These are phyloP conservation scores for Phyllosticta citribraziliensis DNA, from an alignment of 2,329 filamentous ascomycete species.

Conservation along the genomic window DNA sequence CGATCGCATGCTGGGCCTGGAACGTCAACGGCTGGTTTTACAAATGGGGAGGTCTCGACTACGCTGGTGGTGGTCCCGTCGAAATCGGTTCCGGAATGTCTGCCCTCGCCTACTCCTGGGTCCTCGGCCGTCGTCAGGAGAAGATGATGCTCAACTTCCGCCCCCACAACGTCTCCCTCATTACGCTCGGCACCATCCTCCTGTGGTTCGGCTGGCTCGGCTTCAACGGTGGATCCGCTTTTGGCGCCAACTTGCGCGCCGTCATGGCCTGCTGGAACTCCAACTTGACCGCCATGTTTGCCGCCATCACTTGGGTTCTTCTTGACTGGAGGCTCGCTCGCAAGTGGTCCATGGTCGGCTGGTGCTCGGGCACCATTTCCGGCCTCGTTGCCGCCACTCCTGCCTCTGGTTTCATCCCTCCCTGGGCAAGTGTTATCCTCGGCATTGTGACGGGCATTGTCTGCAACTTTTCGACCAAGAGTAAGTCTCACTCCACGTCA, in stretches of 20 bases:
- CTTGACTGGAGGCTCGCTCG: slow-evolving; percentile 89
- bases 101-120: slow-evolving; percentile 88
- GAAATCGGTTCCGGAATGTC: slow-evolving; percentile 93
- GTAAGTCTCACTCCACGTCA: slow-evolving; percentile 41
- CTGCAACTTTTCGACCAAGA: slow-evolving; percentile 81
- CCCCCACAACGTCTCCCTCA: slow-evolving; percentile 95
- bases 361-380: slow-evolving; percentile 83
- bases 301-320: slow-evolving; percentile 83
- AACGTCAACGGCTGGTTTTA: slow-evolving; percentile 88
- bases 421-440: slow-evolving; percentile 53
- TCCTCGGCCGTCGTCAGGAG: slow-evolving; percentile 91
- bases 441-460: slow-evolving; percentile 55
- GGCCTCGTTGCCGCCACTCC: slow-evolving; percentile 83
- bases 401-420: slow-evolving; percentile 67
- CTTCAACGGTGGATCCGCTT: slow-evolving; percentile 94
- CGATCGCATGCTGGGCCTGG: slow-evolving; percentile 94
- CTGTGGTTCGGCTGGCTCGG: slow-evolving; percentile 99
- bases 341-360: slow-evolving; percentile 92
- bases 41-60: slow-evolving; percentile 87
- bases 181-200: slow-evolving; percentile 82
- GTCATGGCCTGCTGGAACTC: slow-evolving; percentile 98
- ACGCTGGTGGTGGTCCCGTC: slow-evolving; percentile 92
- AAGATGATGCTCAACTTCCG: slow-evolving; percentile 98
- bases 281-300: slow-evolving; percentile 87
- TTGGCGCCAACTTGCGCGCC: slow-evolving; percentile 87